phyloP scores from a whole-genome alignment of 352 stramenopile genomes.

The Phytophthora podocarpi region DNA sequence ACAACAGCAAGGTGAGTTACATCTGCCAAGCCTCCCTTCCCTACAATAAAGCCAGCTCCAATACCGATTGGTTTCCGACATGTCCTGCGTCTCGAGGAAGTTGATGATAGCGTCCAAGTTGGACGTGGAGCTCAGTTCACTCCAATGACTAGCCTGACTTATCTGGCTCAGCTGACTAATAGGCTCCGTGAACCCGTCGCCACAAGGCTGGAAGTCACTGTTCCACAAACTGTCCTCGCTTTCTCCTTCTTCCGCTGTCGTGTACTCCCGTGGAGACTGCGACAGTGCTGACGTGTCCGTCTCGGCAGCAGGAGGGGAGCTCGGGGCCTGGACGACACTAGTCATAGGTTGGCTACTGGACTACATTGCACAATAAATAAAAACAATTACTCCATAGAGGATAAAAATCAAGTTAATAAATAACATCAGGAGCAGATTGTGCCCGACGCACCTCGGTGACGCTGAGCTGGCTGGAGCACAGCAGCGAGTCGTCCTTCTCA shows the following conservation, averaged over 20 bases:
- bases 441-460: slow-evolving; percentile 35
- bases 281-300: slow-evolving; percentile 37
- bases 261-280: slow-evolving; percentile 46
- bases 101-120: slow-evolving; percentile 88
- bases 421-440: neutral
- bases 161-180: slow-evolving; percentile 77
- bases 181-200: slow-evolving; percentile 56
- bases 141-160: slow-evolving; percentile 80
- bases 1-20: slow-evolving; percentile 13
- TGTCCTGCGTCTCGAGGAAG: slow-evolving; percentile 83
- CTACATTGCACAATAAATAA: slow-evolving; percentile 18
- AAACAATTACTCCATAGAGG: neutral
- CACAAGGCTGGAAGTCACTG: slow-evolving; percentile 53
- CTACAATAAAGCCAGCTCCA: neutral
- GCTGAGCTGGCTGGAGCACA: slow-evolving; percentile 80
- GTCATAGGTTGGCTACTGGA: slow-evolving; percentile 31
- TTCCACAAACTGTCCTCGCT: slow-evolving; percentile 72
- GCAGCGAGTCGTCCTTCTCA: slow-evolving; percentile 80
- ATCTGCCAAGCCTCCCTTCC: too few species aligned
- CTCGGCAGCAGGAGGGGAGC: slow-evolving; percentile 16
- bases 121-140: slow-evolving; percentile 81
- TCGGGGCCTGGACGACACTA: slow-evolving; percentile 1
- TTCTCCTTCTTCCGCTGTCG: slow-evolving; percentile 56
- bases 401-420: neutral
- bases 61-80: slow-evolving; percentile 64